Conservation (phyloP, 2,329 filamentous ascomycete species). For the Madurella mycetomatis region DNA sequence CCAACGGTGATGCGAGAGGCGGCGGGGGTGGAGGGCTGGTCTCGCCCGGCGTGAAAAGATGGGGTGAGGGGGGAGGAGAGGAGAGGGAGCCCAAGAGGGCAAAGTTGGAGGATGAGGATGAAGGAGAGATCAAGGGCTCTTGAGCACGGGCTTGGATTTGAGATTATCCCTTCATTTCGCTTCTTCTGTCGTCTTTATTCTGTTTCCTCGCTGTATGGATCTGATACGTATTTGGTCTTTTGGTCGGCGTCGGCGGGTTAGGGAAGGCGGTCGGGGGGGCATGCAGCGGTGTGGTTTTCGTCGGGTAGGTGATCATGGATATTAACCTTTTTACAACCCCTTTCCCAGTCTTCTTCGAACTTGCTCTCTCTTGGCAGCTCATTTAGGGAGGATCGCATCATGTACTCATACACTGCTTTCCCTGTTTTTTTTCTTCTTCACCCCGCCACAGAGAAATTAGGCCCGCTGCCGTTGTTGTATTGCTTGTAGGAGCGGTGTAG, state of each 20-base stretch:
- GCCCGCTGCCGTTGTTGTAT: slow-evolving; percentile 1
- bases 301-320: not conserved
- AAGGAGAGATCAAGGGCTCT: slow-evolving; percentile 25
- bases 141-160: not conserved
- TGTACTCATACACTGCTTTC: slow-evolving; percentile 6
- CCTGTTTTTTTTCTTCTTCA: not conserved
- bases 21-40: slow-evolving; percentile 23
- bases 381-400: not conserved
- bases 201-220: not conserved
- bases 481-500: not conserved
- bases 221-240: not conserved
- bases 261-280: not conserved
- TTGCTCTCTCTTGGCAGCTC: not conserved
- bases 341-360: not conserved
- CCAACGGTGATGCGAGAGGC: slow-evolving; percentile 9
- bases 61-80: slow-evolving; percentile 24
- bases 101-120: slow-evolving; percentile 26
- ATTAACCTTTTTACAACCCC: not conserved
- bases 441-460: not conserved
- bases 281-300: not conserved
- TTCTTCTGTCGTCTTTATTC: not conserved
- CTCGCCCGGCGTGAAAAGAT: slow-evolving; percentile 29
- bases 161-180: not conserved
- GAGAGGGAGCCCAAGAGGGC: slow-evolving; percentile 25
- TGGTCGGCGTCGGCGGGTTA: not conserved